Evolutionary conservation across 2,329 filamentous ascomycete species (phyloP).

Genomic region (Paraphoma sp.): DNA sequence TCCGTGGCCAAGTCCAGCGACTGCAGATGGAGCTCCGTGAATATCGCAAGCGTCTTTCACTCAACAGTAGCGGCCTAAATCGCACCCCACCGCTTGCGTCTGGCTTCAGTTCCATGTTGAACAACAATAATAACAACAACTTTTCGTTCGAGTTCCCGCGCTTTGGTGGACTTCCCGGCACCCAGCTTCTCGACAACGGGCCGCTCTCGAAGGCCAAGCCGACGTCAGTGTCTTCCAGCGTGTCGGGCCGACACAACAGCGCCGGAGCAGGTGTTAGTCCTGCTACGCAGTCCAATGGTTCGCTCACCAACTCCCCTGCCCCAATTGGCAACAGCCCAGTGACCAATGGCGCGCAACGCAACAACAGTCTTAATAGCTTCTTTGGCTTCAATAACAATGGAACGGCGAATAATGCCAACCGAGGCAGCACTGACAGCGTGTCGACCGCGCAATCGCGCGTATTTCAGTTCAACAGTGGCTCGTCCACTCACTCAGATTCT

Average conservation of each 20-base stretch:
- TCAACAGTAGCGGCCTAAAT: slow-evolving; percentile 59
- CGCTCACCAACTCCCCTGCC: slow-evolving; percentile 34
- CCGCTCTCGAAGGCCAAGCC: slow-evolving; percentile 44
- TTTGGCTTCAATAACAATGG: slow-evolving; percentile 30
- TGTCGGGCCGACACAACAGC: slow-evolving; percentile 42
- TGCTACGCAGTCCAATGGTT: slow-evolving; percentile 32
- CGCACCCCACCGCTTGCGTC: slow-evolving; percentile 56
- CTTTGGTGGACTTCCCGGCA: slow-evolving; percentile 76
- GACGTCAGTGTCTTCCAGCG: slow-evolving; percentile 26
- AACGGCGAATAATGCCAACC: slow-evolving; percentile 16
- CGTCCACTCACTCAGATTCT: slow-evolving; percentile 56
- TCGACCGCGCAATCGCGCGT: slow-evolving; percentile 51
- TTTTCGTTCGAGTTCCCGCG: slow-evolving; percentile 97
- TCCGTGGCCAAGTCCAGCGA: slow-evolving; percentile 87
- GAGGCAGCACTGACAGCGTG: slow-evolving; percentile 52
- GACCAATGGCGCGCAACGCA: slow-evolving; percentile 44
- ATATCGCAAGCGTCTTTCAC: slow-evolving; percentile 84
- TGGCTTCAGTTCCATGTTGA: slow-evolving; percentile 54
- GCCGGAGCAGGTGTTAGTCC: slow-evolving; percentile 47
- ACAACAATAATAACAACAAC: slow-evolving; percentile 72
- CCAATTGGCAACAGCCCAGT: slow-evolving; percentile 39
- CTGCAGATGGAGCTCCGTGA: slow-evolving; percentile 85
- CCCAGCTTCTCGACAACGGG: slow-evolving; percentile 60
- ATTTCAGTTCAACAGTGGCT: slow-evolving; percentile 59
- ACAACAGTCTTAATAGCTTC: slow-evolving; percentile 38